Evolutionary conservation across 805 yeast species (phyloP).

Genomic region (Yamadazyma endophytica): DNA sequence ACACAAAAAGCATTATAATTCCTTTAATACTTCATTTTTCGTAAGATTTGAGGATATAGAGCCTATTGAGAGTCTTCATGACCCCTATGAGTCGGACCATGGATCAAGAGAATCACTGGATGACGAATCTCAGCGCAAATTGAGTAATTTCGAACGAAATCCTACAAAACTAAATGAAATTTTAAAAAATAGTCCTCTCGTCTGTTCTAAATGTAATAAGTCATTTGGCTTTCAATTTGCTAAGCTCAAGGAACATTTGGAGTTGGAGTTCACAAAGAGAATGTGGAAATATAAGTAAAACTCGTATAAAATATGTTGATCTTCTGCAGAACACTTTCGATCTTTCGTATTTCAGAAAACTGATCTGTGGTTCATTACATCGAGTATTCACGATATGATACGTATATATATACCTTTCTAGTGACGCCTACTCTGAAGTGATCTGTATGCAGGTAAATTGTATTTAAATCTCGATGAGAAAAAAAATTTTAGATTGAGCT

Average conservation of each 20-base stretch:
- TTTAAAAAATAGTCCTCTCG: conserved; percentile 18
- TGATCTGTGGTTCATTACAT: not conserved
- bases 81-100: conserved; percentile 1
- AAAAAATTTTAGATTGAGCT: too few relatives aligned
- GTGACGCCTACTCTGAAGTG: too few relatives aligned
- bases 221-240: conserved; percentile 21
- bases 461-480: too few relatives aligned
- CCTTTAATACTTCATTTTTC: conserved; percentile 66
- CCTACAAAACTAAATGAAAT: conserved; percentile 8
- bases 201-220: conserved; percentile 23
- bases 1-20: conserved; percentile 62
- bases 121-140: conserved; percentile 1
- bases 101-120: too few relatives aligned
- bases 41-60: conserved; percentile 47
- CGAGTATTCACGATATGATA: conserved; percentile 2
- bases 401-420: too few relatives aligned
- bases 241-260: conserved; percentile 25
- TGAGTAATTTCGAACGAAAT: conserved; percentile 5
- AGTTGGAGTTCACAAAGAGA: conserved; percentile 17
- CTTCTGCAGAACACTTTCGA: not conserved
- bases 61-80: conserved; percentile 11
- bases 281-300: conserved; percentile 5
- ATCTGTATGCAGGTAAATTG: too few relatives aligned
- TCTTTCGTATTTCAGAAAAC: conserved; percentile 1
- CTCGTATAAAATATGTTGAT: conserved; percentile 1